phyloP scores from a whole-genome alignment of 495 filamentous ascomycete genomes.

The Tuber umbilicatum region DNA sequence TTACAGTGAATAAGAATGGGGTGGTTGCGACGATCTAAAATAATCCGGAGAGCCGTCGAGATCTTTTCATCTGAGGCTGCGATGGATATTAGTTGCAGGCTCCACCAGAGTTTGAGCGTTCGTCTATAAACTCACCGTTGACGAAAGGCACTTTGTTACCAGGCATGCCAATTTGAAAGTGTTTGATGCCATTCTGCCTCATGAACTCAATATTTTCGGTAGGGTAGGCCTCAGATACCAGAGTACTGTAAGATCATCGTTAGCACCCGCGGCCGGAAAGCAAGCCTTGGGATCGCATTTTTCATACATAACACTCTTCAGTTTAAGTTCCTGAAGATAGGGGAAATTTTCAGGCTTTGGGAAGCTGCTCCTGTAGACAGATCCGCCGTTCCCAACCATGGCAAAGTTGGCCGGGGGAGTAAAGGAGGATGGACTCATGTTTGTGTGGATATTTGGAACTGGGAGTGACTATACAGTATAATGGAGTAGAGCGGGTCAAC shows the following conservation, averaged over 20 bases:
- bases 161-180: conserved; percentile 62
- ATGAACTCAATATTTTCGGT: conserved; percentile 57
- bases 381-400: conserved; percentile 27
- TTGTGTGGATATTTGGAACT: conserved; percentile 19
- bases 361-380: conserved; percentile 69
- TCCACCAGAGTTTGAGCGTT: not conserved
- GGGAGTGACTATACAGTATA: not conserved
- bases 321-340: conserved; percentile 56
- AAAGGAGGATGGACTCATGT: conserved; percentile 29
- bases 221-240: conserved; percentile 62
- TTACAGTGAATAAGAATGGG: conserved; percentile 83
- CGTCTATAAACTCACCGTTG: conserved; percentile 23
- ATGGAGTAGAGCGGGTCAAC: not conserved
- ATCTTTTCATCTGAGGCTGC: conserved; percentile 55
- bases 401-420: conserved; percentile 38
- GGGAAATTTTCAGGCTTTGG: conserved; percentile 58
- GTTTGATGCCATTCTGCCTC: conserved; percentile 55
- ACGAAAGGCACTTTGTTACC: conserved; percentile 62
- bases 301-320: conserved; percentile 69
- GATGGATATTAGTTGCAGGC: conserved; percentile 11
- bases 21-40: conserved; percentile 61
- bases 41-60: conserved; percentile 55
- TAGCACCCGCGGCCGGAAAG: conserved; percentile 15
- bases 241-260: conserved; percentile 51
- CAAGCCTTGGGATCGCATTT: conserved; percentile 26